Conservation (phyloP, 257 asterid species). For the Primulina huaijiensis region DNA sequence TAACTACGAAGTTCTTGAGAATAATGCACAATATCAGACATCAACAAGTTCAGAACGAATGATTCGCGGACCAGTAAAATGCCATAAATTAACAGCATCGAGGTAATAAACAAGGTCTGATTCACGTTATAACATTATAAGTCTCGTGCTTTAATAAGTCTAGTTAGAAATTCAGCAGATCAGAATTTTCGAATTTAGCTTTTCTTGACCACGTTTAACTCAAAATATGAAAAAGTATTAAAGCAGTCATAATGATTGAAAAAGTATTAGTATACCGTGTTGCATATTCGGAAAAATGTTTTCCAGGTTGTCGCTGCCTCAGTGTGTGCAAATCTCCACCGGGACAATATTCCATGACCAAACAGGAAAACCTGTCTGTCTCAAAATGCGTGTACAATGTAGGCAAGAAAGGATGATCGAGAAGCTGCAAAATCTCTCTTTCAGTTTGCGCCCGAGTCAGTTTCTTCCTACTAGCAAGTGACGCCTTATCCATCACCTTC, state of each 20-base stretch:
- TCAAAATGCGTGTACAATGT: constrained; percentile 54
- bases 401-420: constrained; percentile 61
- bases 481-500: constrained; percentile 62
- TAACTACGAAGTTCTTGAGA: neutral
- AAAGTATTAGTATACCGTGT: constrained; percentile 48
- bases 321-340: constrained; percentile 54
- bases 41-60: neutral
- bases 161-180: neutral
- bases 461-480: constrained; percentile 50
- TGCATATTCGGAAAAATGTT: constrained; percentile 52
- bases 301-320: constrained; percentile 60
- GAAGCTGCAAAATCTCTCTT: constrained; percentile 54
- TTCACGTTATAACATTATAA: neutral
- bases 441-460: constrained; percentile 46
- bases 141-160: neutral
- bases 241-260: neutral
- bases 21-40: neutral
- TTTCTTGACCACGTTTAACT: neutral
- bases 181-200: neutral
- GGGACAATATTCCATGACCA: constrained; percentile 60
- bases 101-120: neutral
- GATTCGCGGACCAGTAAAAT: neutral
- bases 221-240: too few relatives aligned
- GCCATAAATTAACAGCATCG: neutral
- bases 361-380: constrained; percentile 49